phyloP scores from a whole-genome alignment of 192 early-diverging fungal genomes.

The Gryganskiella cystojenkinii region DNA sequence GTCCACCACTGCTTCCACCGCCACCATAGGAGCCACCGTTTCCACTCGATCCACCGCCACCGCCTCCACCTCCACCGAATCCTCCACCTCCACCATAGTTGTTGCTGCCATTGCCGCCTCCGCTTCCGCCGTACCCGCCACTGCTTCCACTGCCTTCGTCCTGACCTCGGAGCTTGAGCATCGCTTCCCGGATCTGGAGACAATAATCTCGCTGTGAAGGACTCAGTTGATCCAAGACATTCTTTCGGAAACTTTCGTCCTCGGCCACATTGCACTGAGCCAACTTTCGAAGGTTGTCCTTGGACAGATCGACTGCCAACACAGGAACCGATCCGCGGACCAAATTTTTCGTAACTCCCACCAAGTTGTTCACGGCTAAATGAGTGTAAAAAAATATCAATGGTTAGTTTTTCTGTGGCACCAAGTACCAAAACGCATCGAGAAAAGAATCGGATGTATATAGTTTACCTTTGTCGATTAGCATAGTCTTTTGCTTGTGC shows the following conservation, averaged over 20 bases:
- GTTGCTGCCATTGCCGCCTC: slow-evolving; percentile 11
- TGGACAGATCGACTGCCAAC: slow-evolving; percentile 71
- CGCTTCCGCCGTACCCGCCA: neutral
- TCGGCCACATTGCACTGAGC: slow-evolving; percentile 67
- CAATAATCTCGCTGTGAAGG: slow-evolving; percentile 65
- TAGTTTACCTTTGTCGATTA: slow-evolving; percentile 69
- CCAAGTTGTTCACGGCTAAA: slow-evolving; percentile 66
- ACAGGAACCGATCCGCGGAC: slow-evolving; percentile 64
- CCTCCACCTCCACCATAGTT: slow-evolving; percentile 10
- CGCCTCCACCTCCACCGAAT: slow-evolving; percentile 19
- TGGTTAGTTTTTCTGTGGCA: slow-evolving; percentile 49
- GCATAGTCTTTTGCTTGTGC: slow-evolving; percentile 64
- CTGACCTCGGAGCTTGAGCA: slow-evolving; percentile 60
- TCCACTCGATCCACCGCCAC: no score
- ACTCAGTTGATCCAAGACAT: slow-evolving; percentile 45
- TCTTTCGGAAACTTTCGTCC: slow-evolving; percentile 71
- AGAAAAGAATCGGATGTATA: neutral
- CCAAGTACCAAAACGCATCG: slow-evolving; percentile 21
- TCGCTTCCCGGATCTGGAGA: slow-evolving; percentile 31
- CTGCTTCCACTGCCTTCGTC: slow-evolving; percentile 24
- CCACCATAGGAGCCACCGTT: slow-evolving; percentile 10
- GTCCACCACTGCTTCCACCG: slow-evolving; percentile 27
- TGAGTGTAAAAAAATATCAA: slow-evolving; percentile 19
- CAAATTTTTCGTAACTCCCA: slow-evolving; percentile 64
- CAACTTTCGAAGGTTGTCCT: slow-evolving; percentile 65